These are phyloP conservation scores for Flaveria linearis DNA, from an alignment of 129 eudicot species.

Conservation along the genomic window DNA sequence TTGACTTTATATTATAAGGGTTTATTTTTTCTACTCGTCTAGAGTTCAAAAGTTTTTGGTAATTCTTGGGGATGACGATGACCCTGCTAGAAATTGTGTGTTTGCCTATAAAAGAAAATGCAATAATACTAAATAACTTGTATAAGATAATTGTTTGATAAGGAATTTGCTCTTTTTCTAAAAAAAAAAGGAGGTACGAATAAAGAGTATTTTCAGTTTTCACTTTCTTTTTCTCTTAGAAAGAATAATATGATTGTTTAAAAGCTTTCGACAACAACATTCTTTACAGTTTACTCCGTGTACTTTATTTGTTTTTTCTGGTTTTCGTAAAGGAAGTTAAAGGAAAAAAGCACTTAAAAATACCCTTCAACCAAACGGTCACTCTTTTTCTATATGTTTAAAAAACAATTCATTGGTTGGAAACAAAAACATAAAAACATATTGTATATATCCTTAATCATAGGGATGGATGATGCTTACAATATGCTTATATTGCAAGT, in stretches of 20 bases:
- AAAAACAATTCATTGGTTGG: too few species aligned
- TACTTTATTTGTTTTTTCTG: constrained; percentile 21
- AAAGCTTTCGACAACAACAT: background rate
- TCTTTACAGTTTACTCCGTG: constrained; percentile 19
- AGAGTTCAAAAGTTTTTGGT: too few species aligned
- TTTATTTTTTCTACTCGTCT: too few species aligned
- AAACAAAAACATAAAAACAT: too few species aligned
- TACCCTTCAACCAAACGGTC: background rate
- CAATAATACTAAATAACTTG: background rate
- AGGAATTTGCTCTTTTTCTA: background rate
- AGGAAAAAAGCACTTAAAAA: background rate
- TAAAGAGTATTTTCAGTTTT: constrained; percentile 11
- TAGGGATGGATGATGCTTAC: too few species aligned
- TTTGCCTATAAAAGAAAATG: too few species aligned
- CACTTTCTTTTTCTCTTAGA: constrained; percentile 10
- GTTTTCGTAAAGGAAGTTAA: background rate
- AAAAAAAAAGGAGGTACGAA: background rate
- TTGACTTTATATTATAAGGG: too few species aligned
- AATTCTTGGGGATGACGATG: too few species aligned
- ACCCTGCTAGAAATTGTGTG: too few species aligned
- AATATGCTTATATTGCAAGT: too few species aligned
- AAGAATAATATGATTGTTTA: constrained; percentile 12
- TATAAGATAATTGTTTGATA: background rate
- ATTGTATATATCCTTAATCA: too few species aligned
- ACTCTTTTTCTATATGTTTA: too few species aligned